Evolutionary conservation across 2,329 filamentous ascomycete species (phyloP), one percentile per base, ranked within the genome.

Genomic region (Gremmenia infestans): DNA sequence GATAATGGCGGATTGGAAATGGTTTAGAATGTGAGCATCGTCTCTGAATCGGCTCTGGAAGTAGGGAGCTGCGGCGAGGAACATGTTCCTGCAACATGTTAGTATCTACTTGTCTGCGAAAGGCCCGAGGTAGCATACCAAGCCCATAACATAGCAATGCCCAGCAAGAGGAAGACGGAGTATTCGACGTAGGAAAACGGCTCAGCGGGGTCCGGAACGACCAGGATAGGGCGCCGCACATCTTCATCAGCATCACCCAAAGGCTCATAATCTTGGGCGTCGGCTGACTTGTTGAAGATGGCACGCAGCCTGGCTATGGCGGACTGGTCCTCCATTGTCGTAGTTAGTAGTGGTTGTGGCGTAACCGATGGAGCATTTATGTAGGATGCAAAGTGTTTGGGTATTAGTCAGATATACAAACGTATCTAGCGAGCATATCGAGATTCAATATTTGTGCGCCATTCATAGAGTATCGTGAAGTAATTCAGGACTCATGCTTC

Each of bases 111-210:
- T 28, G 9, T n/a, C 25, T 4, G n/a, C 37, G 17, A 22, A 14
- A 67, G 48, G 65, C 60, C 17, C 46, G 52, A 4, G n/a, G 42
- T 22, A 49, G 66, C 82, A 64, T 81, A 95, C 93, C 93, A 97
- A 54, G 93, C 91, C 93, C 93, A 97, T 46, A 97, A 80, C 94
- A 97, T 97, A 52, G 92, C 89, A 55, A 96, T 80, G 50, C 94
- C 94, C 25, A 97, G 77, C 50, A 96, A 75, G 54, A 88, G 77
- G 72, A 97, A 97, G 68, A 96, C 86, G 65, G 74, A 76, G 73
- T 97, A 99, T 71, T 95, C 89, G 37, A 89, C 68, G 85, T 88
- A 91, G 60, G 91, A 96, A 74, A 96, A 96, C 17, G 78, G 77
- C 37, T 76, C 74, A 15, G 74, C 67, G 23, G 53, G 45, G 12